A percentile compares a stretch with the other conserved stretches of the same genome.
Evolutionary conservation across 2,329 filamentous ascomycete species (phyloP).

Genomic region (Fusarium austroafricanum): DNA sequence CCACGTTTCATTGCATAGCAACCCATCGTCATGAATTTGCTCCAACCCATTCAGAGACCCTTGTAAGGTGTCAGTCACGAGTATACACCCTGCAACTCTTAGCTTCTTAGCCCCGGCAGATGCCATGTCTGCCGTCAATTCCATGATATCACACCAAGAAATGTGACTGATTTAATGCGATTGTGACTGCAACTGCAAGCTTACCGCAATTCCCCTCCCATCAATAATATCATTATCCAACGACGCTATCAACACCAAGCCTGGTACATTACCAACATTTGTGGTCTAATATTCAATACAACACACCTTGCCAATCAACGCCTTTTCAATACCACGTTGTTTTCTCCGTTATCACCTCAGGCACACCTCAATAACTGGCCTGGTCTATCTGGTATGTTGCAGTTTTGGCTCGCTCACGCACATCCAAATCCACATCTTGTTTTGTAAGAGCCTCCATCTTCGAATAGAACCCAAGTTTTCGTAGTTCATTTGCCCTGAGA

Average conservation of each 20-base stretch:
- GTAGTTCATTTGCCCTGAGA: constrained; percentile 75
- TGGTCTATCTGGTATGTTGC: constrained; percentile 78
- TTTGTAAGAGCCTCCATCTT: constrained; percentile 71
- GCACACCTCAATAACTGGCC: constrained; percentile 43
- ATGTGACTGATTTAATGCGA: not conserved
- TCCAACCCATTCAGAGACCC: constrained; percentile 11
- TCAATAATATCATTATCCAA: constrained; percentile 8
- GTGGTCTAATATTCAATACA: constrained; percentile 1
- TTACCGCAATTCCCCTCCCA: not conserved
- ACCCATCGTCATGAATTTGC: constrained; percentile 23
- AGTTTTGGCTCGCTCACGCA: constrained; percentile 84
- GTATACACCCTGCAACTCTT: constrained; percentile 6
- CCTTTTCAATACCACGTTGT: constrained; percentile 6
- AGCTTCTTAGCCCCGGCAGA: constrained; percentile 30
- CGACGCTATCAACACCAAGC: not conserved
- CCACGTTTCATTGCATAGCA: constrained; percentile 32
- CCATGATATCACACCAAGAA: constrained; percentile 28
- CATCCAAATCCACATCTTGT: constrained; percentile 81
- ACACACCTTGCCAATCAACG: constrained; percentile 10
- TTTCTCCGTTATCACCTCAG: not conserved
- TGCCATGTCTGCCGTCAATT: constrained; percentile 29
- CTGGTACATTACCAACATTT: constrained; percentile 9
- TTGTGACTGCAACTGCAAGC: not conserved
- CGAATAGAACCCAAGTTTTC: constrained; percentile 75
- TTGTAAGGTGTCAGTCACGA: constrained; percentile 25